Evolutionary conservation across 129 eudicot species (phyloP), one percentile per base, ranked within the genome.

Genomic region (Daucus carota): DNA sequence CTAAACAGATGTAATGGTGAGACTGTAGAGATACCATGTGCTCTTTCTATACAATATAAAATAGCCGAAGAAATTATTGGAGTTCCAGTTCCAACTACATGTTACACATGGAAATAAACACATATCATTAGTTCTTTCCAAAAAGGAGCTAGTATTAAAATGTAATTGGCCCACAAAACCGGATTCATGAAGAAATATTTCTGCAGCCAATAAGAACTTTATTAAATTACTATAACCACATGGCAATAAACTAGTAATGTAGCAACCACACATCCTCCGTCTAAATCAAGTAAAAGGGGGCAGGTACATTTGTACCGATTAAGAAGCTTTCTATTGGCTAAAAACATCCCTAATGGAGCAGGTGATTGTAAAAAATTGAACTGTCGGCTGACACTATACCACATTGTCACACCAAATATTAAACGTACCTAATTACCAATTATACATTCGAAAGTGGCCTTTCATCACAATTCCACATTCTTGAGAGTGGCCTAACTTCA

Each of bases 231-330:
- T 77, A 57, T 45, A 62, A 75, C 75, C 77, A 83, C 60, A 79
- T 74, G 72, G 84, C n/a, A n/a, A n/a, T n/a, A n/a, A n/a, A n/a
- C n/a, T 73, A 76, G 65, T 80, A 20, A 54, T n/a, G 13, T 54
- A 62, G 36, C 71, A 81, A 80, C 81, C 81, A 63, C 31, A 59
- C 75, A 75, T 86, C 74, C 83, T 81, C 85, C 70, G 83, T 81
- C 85, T 77, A 86, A 81, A 73, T 36, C 4, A 22, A 22, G n/a
- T 3, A n/a, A 50, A 22, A 24, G 24, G 12, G 60, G 6, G 60
- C 40, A 7, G 60, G 26, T 50, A 20, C 6, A 50, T 5, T 52
- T 20, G 62, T 52, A 22, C 29, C 29, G 29, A 52, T 52, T 52
- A 52, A 52, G 29, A 52, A 52, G 15, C 31, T n/a, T 57, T n/a